Base-by-base conservation (phyloP, 2,329 filamentous ascomycete genomes). In the Ophiocordyceps australis region DNA sequence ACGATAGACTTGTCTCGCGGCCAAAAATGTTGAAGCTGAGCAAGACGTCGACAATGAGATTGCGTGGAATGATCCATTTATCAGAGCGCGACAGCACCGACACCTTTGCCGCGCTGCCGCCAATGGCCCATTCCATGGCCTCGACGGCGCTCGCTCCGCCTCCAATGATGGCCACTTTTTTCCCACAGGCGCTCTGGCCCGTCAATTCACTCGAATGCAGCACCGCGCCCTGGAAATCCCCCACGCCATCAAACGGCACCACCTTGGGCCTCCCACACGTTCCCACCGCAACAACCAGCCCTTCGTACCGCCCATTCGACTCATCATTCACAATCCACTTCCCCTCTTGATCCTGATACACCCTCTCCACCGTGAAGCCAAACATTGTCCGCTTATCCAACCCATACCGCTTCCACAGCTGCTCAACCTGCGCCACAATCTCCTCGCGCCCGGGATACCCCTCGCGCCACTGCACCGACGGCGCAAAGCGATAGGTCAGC, bases 11-110 rank as follows among this genome's bases (percentile, higher is more conserved):
- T 0, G 76, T 89, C 46, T 89, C 77, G 23, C 75, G 69, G 2
- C 80, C 81, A 31, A 85, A 73, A 26, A 89, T 64, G 46, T 91
- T 91, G 38, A 82, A 53, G 3, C 77, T 66, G 2, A 92, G 62
- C 2, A 91, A 56, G 2, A 66, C 57, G 42, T 91, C 74, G 26
- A 89, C 59, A 22, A 89, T 25, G 0, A 78, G 57, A 35, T 91
- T 89, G 7, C 82, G 65, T 0, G 81, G 81, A 27, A 86, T 85
- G 33, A 89, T 80, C 80, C 79, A 86, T 46, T 86, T 89, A 38
- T 86, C 79, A 10, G 71, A 78, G 14, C 81, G 64, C 0, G 80
- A 70, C 8, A 91, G 62, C 17, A 91, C 72, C 29, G 71, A 73
- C 0, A 74, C 73, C 39, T 80, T 70, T 7, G 57, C 54, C 0